Base-by-base conservation (phyloP, 1,139 yeast genomes). In the Meyerozyma sp. region DNA sequence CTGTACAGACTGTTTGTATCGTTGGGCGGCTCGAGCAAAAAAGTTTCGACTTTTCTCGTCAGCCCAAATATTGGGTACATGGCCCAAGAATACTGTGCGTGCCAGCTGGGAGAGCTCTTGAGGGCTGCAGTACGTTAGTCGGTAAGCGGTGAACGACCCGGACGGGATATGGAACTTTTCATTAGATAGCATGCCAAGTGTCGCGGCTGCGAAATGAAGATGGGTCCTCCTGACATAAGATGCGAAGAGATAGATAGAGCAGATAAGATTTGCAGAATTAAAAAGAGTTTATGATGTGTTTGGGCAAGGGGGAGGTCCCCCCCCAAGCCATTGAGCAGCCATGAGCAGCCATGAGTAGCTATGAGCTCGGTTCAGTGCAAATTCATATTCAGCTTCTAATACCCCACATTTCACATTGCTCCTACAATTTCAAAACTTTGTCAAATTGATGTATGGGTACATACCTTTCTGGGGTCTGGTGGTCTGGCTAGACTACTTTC, bases 31-130 rank as follows among this genome's bases (percentile, higher is more conserved):
- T 9, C 37, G 25, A 34, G 37, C 40, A 26, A 27, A 21, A 4
- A 27, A 10, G n/a, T 20, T 16, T 9, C 16, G 5, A 20, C n/a
- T 14, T 4, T 16, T 27, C 11, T 26, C n/a, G 14, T 20, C 34
- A 4, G 32, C 32, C 94, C 94, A 87, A 16, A 77, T 65, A 18
- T 65, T 62, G 0, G 96, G 95, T 2, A 84, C 61, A 0, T 76
- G 73, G 0, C 96, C 96, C 3, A 89, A 56, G 20, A 86, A 64
- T 2, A 77, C 57, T 6, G 77, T 71, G 40, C 73, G 65, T 0
- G 88, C 71, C 9, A 71, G 67, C 21, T 68, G 65, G 34, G 81
- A 70, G 7, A 87, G 59, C 40, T 77, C 76, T 7, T 60, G 49
- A 0, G 86, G 73, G 2, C 73, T 65, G 11, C 80, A 70, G 56